These are phyloP conservation scores for Venturia effusa DNA, from an alignment of 2,329 filamentous ascomycete genomes.

Conservation along the genomic window DNA sequence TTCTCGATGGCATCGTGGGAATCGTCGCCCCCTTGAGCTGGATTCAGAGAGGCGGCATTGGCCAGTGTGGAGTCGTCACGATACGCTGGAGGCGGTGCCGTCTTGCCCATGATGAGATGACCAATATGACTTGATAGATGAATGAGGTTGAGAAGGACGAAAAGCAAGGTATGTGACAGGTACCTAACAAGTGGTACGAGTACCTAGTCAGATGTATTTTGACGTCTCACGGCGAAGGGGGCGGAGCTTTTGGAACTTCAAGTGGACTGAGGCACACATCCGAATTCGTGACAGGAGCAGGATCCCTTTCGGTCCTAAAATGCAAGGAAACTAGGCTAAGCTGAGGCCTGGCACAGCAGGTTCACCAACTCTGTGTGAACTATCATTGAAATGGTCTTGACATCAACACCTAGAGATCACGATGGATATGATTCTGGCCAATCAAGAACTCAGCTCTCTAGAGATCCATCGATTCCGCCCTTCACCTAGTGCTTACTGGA, in stretches of 20 bases:
- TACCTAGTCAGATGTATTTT: not conserved
- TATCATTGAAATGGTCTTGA: too few relatives aligned
- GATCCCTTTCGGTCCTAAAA: not conserved
- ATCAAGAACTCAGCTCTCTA: too few relatives aligned
- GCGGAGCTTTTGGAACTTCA: not conserved
- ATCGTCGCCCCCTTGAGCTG: slow-evolving; percentile 27
- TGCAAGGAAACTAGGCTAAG: not conserved
- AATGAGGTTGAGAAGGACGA: not conserved
- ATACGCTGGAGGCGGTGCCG: slow-evolving; percentile 18
- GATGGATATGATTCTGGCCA: too few relatives aligned
- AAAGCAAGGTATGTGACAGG: not conserved
- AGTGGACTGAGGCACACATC: not conserved
- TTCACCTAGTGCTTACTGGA: too few relatives aligned
- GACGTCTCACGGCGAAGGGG: not conserved
- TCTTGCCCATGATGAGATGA: slow-evolving; percentile 20
- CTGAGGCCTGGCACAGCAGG: too few relatives aligned
- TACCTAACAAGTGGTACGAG: too few relatives aligned
- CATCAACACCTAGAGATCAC: too few relatives aligned
- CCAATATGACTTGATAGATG: not conserved
- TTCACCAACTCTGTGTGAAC: too few relatives aligned
- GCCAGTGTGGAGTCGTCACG: slow-evolving; percentile 21
- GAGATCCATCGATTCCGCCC: too few relatives aligned
- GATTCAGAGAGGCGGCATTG: slow-evolving; percentile 28
- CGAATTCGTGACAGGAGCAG: not conserved
- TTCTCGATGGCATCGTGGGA: slow-evolving; percentile 24